Base-by-base conservation (phyloP, 2,329 filamentous ascomycete genomes). In the Coniochaeta pulveracea region DNA sequence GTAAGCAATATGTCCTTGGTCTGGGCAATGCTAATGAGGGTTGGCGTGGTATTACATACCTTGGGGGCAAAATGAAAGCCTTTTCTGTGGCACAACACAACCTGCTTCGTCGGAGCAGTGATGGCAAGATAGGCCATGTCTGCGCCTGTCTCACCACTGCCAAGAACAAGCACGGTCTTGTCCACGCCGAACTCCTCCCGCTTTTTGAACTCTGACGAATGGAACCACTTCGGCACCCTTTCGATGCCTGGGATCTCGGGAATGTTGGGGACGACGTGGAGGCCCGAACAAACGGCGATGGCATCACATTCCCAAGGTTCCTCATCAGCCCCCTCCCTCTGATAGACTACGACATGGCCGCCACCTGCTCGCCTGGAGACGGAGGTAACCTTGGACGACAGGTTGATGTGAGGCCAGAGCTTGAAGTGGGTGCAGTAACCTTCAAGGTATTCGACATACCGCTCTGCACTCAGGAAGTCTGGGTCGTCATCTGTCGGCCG, bases 1-100 rank as follows among this genome's bases (percentile, higher is more conserved):
- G 21, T 19, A 14, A 29, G 26, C 35, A 6, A 10, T 8, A 17
- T 9, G 8, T 17, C 9, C 4, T 19, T 9, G 19, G 14, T 14
- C 11, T 7, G n/a, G 16, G 14, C 6, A 3, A 31, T 21, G 18
- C 16, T 14, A n/a, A n/a, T n/a, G n/a, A n/a, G n/a, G n/a, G 18
- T 8, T 14, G 10, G 17, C 11, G 18, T 3, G 3, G 15, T 7
- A n/a, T 23, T 4, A 6, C n/a, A 17, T 19, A 36, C 40, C 45
- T 59, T 58, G 5, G 55, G 54, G 5, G 52, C 55, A 22, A 48
- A 46, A n/a, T 53, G 44, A 26, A 59, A 60, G 18, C 57, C 56
- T 37, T 55, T 47, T 19, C 55, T 47, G 37, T 61, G 57, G 34
- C 52, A 54, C 17, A 59, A 32, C 6, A 58, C 49, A 1, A 60